Conservation (phyloP, 768 basidiomycete genomes). For the Xanthoconium purpureum region DNA sequence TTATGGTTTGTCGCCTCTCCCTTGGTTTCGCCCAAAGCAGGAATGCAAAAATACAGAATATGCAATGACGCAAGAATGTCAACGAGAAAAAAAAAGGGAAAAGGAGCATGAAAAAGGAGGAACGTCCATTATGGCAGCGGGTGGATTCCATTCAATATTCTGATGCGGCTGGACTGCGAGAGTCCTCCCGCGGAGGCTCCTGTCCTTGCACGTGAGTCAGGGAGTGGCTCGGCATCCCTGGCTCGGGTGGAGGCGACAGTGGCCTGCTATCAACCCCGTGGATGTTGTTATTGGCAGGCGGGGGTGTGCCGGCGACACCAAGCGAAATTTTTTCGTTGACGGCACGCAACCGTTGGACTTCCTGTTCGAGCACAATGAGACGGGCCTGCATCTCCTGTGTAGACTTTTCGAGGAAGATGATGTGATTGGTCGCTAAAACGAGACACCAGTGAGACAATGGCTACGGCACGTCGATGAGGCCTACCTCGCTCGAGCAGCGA, state of each 20-base stretch:
- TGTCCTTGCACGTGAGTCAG: conserved; percentile 58
- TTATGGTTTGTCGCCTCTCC: conserved; percentile 18
- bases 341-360: conserved; percentile 65
- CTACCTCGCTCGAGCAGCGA: conserved; percentile 83
- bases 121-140: conserved; percentile 26
- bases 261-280: conserved; percentile 46
- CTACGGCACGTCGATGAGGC: conserved; percentile 18
- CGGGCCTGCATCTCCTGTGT: conserved; percentile 72
- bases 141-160: conserved; percentile 28
- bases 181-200: conserved; percentile 61
- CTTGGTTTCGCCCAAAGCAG: conserved; percentile 24
- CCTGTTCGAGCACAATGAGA: conserved; percentile 61
- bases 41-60: conserved; percentile 34
- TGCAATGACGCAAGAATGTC: conserved; percentile 33
- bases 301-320: conserved; percentile 52
- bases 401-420: conserved; percentile 65
- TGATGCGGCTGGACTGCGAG: conserved; percentile 39
- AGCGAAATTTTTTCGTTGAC: conserved; percentile 86
- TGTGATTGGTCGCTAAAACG: conserved; percentile 71
- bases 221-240: conserved; percentile 43
- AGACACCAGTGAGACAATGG: conserved; percentile 13
- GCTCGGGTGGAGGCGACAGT: conserved; percentile 64
- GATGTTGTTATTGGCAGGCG: conserved; percentile 46
- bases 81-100: conserved; percentile 25
- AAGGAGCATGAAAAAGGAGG: conserved; percentile 34